phyloP scores from a whole-genome alignment of 371 early-diverging fungal genomes.

The Blakeslea trispora region DNA sequence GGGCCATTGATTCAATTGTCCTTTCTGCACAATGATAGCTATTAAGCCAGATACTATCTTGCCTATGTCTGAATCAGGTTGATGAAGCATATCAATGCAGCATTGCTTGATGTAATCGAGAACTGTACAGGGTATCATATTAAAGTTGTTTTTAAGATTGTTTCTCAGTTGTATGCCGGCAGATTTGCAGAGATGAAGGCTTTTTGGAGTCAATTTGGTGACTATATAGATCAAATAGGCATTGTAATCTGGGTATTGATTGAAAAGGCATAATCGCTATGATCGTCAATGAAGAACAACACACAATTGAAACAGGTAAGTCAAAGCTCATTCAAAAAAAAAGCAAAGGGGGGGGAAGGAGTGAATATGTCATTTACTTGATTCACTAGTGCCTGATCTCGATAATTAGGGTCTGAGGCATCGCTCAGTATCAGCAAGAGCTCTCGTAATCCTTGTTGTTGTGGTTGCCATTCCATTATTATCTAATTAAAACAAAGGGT shows the following conservation, averaged over 20 bases:
- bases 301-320: too few relatives aligned
- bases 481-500: constrained; percentile 5
- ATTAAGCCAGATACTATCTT: constrained; percentile 61
- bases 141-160: constrained; percentile 60
- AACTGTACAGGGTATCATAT: constrained; percentile 50
- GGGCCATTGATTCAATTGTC: constrained; percentile 69
- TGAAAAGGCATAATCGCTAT: constrained; percentile 75
- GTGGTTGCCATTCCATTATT: constrained; percentile 24
- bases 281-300: too few relatives aligned
- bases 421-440: constrained; percentile 36
- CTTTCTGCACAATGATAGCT: constrained; percentile 68
- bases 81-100: constrained; percentile 60
- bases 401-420: constrained; percentile 30
- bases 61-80: constrained; percentile 32
- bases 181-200: constrained; percentile 53
- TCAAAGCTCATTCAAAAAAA: too few relatives aligned
- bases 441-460: constrained; percentile 40
- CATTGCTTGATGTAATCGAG: constrained; percentile 69
- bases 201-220: constrained; percentile 48
- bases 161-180: constrained; percentile 87
- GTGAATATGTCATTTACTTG: constrained; percentile 36
- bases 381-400: constrained; percentile 34
- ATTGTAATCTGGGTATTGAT: constrained; percentile 76
- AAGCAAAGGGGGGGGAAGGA: too few relatives aligned
- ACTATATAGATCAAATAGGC: constrained; percentile 81